phyloP scores from a whole-genome alignment of 1,284 basidiomycete species.

The Athelia sp. region DNA sequence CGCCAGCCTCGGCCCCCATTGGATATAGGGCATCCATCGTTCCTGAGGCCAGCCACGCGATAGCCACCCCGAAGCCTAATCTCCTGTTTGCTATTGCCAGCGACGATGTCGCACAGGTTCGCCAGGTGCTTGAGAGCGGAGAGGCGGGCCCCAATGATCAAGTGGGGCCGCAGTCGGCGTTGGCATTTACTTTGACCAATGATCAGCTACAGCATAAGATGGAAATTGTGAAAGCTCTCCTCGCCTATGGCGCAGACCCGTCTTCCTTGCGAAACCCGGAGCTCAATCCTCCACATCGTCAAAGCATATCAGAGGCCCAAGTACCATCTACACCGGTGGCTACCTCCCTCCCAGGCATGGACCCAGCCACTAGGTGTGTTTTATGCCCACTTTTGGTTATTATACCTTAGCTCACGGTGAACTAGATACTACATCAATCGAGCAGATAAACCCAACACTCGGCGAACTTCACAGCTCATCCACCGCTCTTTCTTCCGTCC shows the following conservation, averaged over 20 bases:
- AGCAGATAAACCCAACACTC: constrained; percentile 58
- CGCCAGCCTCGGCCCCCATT: constrained; percentile 23
- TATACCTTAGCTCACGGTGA: neutral
- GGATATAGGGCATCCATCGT: constrained; percentile 22
- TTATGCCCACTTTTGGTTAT: neutral
- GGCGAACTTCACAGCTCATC: constrained; percentile 61
- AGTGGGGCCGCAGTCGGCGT: constrained; percentile 70
- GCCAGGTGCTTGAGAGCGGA: constrained; percentile 61
- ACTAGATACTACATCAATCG: constrained; percentile 67
- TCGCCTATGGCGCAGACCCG: constrained; percentile 74
- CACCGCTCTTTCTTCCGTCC: constrained; percentile 72
- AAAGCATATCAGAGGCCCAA: too few species aligned
- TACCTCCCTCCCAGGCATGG: constrained; percentile 45
- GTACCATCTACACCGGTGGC: constrained; percentile 1
- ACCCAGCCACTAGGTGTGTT: constrained; percentile 65
- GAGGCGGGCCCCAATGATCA: constrained; percentile 66
- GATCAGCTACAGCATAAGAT: constrained; percentile 59
- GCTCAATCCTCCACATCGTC: constrained; percentile 23
- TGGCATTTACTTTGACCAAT: constrained; percentile 71
- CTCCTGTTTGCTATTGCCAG: constrained; percentile 80
- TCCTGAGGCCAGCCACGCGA: constrained; percentile 36
- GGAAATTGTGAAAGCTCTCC: constrained; percentile 71
- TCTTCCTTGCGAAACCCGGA: constrained; percentile 34
- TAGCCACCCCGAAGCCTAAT: constrained; percentile 60
- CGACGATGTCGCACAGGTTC: constrained; percentile 67